phyloP scores from a whole-genome alignment of 257 asterid species.

The Perilla frutescens region DNA sequence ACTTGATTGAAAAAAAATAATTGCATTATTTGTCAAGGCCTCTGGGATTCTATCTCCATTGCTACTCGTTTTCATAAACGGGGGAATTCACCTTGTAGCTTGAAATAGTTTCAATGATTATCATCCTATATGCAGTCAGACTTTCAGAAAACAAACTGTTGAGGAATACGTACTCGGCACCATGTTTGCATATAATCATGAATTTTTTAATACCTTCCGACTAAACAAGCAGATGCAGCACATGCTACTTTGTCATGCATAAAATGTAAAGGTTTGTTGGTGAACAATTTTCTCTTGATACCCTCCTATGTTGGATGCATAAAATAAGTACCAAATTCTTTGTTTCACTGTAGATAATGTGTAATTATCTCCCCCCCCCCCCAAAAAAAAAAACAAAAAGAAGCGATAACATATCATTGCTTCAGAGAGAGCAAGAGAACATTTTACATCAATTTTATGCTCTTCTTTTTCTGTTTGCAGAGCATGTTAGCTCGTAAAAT shows the following conservation, averaged over 20 bases:
- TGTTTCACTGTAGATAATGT: too few relatives aligned
- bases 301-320: constrained; percentile 18
- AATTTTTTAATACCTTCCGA: not conserved
- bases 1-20: not conserved
- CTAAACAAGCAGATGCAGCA: constrained; percentile 1
- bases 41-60: not conserved
- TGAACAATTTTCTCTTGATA: constrained; percentile 19
- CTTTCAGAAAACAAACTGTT: constrained; percentile 1
- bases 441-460: constrained; percentile 23
- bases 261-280: constrained; percentile 22
- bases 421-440: constrained; percentile 21
- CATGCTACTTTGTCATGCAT: not conserved
- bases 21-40: not conserved
- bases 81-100: not conserved
- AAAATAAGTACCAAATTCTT: not conserved
- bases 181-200: constrained; percentile 19
- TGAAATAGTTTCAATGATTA: not conserved
- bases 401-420: not conserved
- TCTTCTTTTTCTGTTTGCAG: constrained; percentile 44
- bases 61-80: not conserved
- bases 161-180: constrained; percentile 1
- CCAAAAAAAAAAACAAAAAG: too few relatives aligned
- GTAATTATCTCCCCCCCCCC: too few relatives aligned
- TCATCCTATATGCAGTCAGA: constrained; percentile 8
- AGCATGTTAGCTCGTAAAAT: constrained; percentile 97